phyloP scores from a whole-genome alignment of 345 rosid species.

The Aquilaria malaccensis region DNA sequence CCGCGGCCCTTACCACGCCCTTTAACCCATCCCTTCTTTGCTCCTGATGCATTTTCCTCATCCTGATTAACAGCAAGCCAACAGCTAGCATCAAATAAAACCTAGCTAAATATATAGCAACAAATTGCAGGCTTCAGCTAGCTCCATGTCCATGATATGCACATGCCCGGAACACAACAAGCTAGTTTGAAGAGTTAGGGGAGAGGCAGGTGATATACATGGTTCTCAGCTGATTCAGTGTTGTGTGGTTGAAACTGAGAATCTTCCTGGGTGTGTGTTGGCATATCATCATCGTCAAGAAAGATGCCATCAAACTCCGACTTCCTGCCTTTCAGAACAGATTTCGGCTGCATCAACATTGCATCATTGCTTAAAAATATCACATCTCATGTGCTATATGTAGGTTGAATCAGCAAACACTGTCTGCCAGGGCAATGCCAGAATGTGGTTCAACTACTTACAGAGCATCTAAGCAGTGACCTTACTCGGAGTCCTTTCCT shows the following conservation, averaged over 20 bases:
- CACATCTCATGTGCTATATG: no score
- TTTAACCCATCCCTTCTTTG: slow-evolving; percentile 52
- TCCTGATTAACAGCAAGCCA: slow-evolving; percentile 8
- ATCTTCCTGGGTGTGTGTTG: slow-evolving; percentile 27
- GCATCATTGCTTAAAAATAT: background rate
- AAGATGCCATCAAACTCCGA: slow-evolving; percentile 61
- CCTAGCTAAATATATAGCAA: no score
- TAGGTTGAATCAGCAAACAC: no score
- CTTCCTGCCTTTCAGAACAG: slow-evolving; percentile 66
- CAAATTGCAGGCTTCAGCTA: no score
- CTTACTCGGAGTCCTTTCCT: slow-evolving; percentile 94
- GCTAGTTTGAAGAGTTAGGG: no score
- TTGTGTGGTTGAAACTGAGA: slow-evolving; percentile 29
- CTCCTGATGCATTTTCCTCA: slow-evolving; percentile 30
- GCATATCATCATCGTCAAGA: slow-evolving; percentile 43
- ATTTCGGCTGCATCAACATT: slow-evolving; percentile 66
- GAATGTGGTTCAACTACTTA: slow-evolving; percentile 18
- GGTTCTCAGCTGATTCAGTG: slow-evolving; percentile 43
- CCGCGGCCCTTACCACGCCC: slow-evolving; percentile 74
- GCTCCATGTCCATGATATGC: no score
- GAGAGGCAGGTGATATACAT: slow-evolving; percentile 22
- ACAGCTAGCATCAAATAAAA: no score
- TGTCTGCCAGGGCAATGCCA: no score
- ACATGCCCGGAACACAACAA: no score
- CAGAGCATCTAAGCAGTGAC: slow-evolving; percentile 83